phyloP scores from a whole-genome alignment of 2,329 filamentous ascomycete species.

The Diplodia corticola region DNA sequence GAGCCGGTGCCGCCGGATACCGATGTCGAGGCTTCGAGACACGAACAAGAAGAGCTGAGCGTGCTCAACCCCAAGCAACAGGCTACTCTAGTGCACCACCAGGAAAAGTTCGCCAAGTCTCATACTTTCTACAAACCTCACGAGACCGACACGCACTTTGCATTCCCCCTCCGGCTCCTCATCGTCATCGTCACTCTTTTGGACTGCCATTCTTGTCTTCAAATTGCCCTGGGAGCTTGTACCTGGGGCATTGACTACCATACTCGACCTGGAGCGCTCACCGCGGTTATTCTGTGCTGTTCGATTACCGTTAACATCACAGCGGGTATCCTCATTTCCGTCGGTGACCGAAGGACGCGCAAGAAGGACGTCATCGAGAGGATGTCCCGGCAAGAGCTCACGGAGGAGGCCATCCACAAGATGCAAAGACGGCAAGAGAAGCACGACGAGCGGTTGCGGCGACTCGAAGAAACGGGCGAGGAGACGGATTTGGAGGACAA shows the following conservation, averaged over 20 bases:
- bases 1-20: background rate
- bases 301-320: conserved; percentile 73
- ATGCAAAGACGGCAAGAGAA: conserved; percentile 20
- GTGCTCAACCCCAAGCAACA: conserved; percentile 65
- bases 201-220: conserved; percentile 72
- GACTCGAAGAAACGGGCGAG: conserved; percentile 6
- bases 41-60: conserved; percentile 21
- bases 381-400: conserved; percentile 71
- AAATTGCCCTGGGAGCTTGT: conserved; percentile 71
- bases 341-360: conserved; percentile 70
- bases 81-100: conserved; percentile 67
- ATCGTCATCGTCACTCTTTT: conserved; percentile 71
- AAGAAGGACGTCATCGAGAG: conserved; percentile 80
- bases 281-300: conserved; percentile 73
- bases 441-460: conserved; percentile 13
- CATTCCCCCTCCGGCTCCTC: conserved; percentile 70
- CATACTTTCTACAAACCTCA: conserved; percentile 85
- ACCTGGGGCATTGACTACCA: conserved; percentile 74
- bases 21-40: conserved; percentile 18
- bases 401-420: conserved; percentile 54
- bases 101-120: conserved; percentile 72
- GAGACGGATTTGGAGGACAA: background rate
- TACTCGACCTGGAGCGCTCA: conserved; percentile 67
- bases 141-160: conserved; percentile 73
- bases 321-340: conserved; percentile 69